Evolutionary conservation across 225 moss, liverwort and hornwort species (phyloP).

Genomic region (Straminergon stramineum): DNA sequence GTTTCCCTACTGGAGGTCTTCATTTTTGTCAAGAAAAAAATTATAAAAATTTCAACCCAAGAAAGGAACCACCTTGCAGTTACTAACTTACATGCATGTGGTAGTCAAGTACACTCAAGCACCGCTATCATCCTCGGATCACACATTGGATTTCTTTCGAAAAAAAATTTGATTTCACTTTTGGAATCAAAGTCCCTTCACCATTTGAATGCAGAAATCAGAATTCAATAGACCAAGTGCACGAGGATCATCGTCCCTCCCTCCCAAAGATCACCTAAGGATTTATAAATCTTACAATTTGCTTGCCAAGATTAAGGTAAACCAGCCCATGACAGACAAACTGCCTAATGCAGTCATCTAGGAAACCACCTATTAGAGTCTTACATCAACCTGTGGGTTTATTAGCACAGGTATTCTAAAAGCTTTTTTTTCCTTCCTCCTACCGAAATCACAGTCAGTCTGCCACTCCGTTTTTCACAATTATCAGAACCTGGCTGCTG

Average conservation of each 20-base stretch:
- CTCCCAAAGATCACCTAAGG: background rate
- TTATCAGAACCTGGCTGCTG: background rate
- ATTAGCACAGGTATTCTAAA: background rate
- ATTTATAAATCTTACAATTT: background rate
- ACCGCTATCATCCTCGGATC: background rate
- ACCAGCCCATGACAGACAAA: too few species aligned
- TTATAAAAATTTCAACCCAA: background rate
- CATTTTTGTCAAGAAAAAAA: background rate
- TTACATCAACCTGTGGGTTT: too few species aligned
- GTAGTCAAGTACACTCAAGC: background rate
- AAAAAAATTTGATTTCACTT: rapidly evolving
- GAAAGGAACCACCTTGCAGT: background rate
- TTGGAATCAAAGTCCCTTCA: too few species aligned
- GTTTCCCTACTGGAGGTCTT: background rate
- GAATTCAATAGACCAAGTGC: background rate
- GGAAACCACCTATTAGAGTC: too few species aligned
- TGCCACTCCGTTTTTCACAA: background rate
- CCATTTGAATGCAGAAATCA: background rate
- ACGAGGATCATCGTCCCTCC: background rate
- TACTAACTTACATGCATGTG: background rate
- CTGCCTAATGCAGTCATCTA: too few species aligned
- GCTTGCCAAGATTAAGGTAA: background rate
- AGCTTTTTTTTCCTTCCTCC: background rate
- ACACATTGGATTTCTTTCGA: background rate
- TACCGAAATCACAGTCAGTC: background rate